phyloP scores from a whole-genome alignment of 2,329 filamentous ascomycete species.

The Cercospora berteroae region DNA sequence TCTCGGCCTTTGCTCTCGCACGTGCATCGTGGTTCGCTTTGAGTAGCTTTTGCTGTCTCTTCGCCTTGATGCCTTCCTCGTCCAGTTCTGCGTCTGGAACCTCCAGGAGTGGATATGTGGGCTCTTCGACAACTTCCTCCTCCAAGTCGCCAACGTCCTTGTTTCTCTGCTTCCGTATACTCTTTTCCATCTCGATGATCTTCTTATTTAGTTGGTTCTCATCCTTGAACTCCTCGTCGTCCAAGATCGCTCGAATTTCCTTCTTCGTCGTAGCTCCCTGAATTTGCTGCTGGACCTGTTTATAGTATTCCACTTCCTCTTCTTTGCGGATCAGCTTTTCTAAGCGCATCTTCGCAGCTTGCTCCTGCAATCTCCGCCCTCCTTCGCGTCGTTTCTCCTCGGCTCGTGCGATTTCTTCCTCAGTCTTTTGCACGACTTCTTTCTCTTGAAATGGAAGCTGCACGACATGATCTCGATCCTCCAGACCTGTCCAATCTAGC shows the following conservation, averaged over 20 bases:
- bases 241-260: conserved; percentile 75
- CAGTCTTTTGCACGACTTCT: conserved; percentile 82
- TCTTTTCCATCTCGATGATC: conserved; percentile 85
- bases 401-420: conserved; percentile 85
- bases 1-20: conserved; percentile 91
- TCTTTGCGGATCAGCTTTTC: conserved; percentile 96
- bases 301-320: conserved; percentile 91
- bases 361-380: conserved; percentile 84
- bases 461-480: conserved; percentile 82
- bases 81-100: conserved; percentile 89
- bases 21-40: conserved; percentile 94
- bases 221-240: conserved; percentile 88
- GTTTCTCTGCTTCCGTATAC: conserved; percentile 83
- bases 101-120: conserved; percentile 84
- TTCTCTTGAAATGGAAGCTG: conserved; percentile 95
- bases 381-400: conserved; percentile 95
- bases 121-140: conserved; percentile 73
- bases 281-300: conserved; percentile 71
- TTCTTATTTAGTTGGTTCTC: conserved; percentile 80
- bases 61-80: conserved; percentile 85
- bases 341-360: conserved; percentile 94
- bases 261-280: conserved; percentile 77
- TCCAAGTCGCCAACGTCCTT: conserved; percentile 85
- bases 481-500: conserved; percentile 87
- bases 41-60: conserved; percentile 85